Percentiles rank a stretch among this genome's conserved stretches.
These are phyloP conservation scores for Cyberlindnera mycetangii DNA, from an alignment of 805 yeast species.

Conservation along the genomic window DNA sequence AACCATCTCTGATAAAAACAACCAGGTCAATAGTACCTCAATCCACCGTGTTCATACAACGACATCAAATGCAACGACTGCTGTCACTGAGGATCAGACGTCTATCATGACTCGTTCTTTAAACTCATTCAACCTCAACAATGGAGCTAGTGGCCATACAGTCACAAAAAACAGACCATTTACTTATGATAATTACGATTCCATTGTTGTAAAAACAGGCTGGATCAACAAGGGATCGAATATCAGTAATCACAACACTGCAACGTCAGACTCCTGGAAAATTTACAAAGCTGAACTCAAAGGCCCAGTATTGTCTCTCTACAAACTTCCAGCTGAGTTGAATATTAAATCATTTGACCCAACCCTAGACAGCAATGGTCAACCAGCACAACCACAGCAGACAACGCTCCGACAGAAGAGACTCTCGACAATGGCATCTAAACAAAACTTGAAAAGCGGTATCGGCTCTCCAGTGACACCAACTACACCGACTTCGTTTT, in stretches of 20 bases:
- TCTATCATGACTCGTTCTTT: slow-evolving; percentile 14
- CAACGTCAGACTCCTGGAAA: slow-evolving; percentile 32
- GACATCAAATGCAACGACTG: slow-evolving; percentile 9
- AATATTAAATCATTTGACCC: slow-evolving; percentile 42
- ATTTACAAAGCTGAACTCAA: slow-evolving; percentile 63
- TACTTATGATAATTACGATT: slow-evolving; percentile 35
- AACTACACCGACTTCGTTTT: slow-evolving; percentile 3
- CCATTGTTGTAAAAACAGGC: slow-evolving; percentile 45
- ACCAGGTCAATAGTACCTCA: background rate
- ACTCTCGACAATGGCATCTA: slow-evolving; percentile 25
- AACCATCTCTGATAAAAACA: slow-evolving; percentile 8
- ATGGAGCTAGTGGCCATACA: slow-evolving; percentile 8
- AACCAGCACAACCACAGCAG: background rate
- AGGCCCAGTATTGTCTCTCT: slow-evolving; percentile 64
- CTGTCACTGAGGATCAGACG: slow-evolving; percentile 5
- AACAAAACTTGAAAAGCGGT: slow-evolving; percentile 18
- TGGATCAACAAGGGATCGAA: slow-evolving; percentile 56
- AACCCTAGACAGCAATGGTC: slow-evolving; percentile 9
- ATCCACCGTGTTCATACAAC: background rate
- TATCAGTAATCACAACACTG: slow-evolving; percentile 22
- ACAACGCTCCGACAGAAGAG: slow-evolving; percentile 27
- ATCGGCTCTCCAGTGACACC: slow-evolving; percentile 17
- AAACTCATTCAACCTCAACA: slow-evolving; percentile 13
- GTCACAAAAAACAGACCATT: slow-evolving; percentile 20
- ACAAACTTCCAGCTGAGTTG: slow-evolving; percentile 51